Percentiles rank a stretch among this genome's conserved stretches.
Evolutionary conservation across 2,329 filamentous ascomycete genomes (phyloP).

Genomic region (Cladobotryum mycophilum): DNA sequence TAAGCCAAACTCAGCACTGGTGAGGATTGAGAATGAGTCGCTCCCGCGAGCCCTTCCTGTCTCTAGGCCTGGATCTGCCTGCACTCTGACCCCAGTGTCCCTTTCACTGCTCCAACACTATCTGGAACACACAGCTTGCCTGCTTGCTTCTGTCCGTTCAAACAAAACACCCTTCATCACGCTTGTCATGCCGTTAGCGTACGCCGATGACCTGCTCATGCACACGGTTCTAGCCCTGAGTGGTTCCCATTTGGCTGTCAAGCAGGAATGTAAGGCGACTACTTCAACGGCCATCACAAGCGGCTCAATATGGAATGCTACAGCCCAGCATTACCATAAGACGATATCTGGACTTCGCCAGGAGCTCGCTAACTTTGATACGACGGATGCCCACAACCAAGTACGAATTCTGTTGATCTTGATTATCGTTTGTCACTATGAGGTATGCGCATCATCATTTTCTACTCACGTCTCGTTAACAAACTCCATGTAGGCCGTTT

Average conservation of each 20-base stretch:
- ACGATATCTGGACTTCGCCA: constrained; percentile 3
- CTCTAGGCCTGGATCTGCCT: neutral
- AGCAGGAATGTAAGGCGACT: neutral
- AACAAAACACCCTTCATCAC: constrained; percentile 3
- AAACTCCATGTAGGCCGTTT: neutral
- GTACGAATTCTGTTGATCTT: neutral
- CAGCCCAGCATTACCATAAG: constrained; percentile 1
- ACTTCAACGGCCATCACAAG: neutral
- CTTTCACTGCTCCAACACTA: constrained; percentile 1
- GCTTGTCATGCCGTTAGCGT: constrained; percentile 1
- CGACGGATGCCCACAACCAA: neutral
- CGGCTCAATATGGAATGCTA: neutral
- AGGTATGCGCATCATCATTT: neutral
- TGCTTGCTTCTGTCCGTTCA: neutral
- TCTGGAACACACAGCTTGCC: neutral
- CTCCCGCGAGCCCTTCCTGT: neutral
- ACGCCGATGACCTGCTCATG: constrained; percentile 3
- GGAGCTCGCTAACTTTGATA: neutral
- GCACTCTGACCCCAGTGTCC: neutral
- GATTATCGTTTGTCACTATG: constrained; percentile 1
- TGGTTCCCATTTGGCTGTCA: constrained; percentile 1
- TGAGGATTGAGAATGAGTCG: too few species aligned
- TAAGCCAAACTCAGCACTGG: too few species aligned
- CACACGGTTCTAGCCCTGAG: constrained; percentile 2
- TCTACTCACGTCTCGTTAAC: too few species aligned